Evolutionary conservation across 495 filamentous ascomycete genomes (phyloP).

Genomic region (Pyrenopolyporus hunteri): DNA sequence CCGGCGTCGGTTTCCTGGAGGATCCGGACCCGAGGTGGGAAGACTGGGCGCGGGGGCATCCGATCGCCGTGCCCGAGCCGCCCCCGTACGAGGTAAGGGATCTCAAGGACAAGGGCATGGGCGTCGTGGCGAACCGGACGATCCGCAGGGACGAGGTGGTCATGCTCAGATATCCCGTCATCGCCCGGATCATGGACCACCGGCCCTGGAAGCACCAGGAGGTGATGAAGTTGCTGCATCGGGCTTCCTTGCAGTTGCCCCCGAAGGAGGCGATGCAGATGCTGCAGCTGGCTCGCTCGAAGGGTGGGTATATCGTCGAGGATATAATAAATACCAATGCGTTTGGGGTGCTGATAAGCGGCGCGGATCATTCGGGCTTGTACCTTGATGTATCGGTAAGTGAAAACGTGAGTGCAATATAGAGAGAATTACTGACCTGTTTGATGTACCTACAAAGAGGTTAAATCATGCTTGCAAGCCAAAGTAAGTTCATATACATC

Average conservation of each 20-base stretch:
- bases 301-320: constrained; percentile 38
- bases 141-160: constrained; percentile 40
- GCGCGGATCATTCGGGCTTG: constrained; percentile 39
- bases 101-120: constrained; percentile 43
- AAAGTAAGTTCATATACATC: constrained; percentile 32
- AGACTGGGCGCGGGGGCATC: constrained; percentile 23
- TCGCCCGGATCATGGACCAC: constrained; percentile 38
- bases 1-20: constrained; percentile 23
- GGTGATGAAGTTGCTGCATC: constrained; percentile 34
- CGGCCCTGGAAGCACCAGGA: constrained; percentile 28
- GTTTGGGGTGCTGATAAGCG: constrained; percentile 39
- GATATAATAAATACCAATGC: constrained; percentile 46
- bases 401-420: not conserved
- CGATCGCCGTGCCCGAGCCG: constrained; percentile 10
- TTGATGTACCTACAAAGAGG: constrained; percentile 32
- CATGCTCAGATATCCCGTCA: constrained; percentile 39
- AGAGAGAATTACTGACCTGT: not conserved
- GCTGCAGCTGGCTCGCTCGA: constrained; percentile 29
- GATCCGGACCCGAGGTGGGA: constrained; percentile 23
- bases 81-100: constrained; percentile 39
- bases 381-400: constrained; percentile 47
- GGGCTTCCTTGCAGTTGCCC: constrained; percentile 37
- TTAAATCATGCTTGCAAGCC: constrained; percentile 49
- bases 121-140: constrained; percentile 41
- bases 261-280: constrained; percentile 14